Conservation (phyloP, 768 basidiomycete genomes). For the Tulasnella sp. region DNA sequence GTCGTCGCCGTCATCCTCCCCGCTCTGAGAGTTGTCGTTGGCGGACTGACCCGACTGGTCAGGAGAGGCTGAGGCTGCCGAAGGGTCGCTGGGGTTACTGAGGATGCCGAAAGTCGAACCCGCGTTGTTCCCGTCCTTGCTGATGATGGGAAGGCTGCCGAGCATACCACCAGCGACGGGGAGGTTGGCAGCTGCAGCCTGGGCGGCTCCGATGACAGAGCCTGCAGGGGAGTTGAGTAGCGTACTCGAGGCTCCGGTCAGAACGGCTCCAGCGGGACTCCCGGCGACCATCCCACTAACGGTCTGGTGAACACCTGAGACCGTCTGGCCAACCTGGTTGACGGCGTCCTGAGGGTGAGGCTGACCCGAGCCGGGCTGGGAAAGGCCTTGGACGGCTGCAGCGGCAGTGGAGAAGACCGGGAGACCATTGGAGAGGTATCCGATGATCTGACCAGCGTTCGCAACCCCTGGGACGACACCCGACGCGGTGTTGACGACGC, state of each 20-base stretch:
- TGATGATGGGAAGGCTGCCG: background rate
- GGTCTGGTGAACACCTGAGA: background rate
- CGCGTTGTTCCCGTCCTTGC: background rate
- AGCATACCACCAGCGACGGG: background rate
- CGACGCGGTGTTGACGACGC: slow-evolving; percentile 3
- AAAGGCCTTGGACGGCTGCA: background rate
- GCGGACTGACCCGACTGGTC: no score
- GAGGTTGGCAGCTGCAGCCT: background rate
- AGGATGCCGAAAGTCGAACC: background rate
- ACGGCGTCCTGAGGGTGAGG: no score
- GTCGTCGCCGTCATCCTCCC: background rate
- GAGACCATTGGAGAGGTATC: background rate
- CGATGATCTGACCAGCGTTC: background rate
- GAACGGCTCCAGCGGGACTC: background rate
- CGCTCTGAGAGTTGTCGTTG: background rate
- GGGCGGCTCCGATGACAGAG: background rate
- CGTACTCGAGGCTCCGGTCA: background rate
- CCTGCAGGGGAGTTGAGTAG: background rate
- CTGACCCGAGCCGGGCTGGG: background rate
- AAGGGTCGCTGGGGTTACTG: background rate
- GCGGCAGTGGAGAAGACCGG: background rate
- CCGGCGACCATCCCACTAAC: slow-evolving; percentile 7
- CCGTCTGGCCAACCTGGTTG: background rate
- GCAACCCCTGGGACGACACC: background rate
- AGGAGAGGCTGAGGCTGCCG: no score